phyloP scores from a whole-genome alignment of 768 basidiomycete species.

The Rhodosporidiobolus odoratus region DNA sequence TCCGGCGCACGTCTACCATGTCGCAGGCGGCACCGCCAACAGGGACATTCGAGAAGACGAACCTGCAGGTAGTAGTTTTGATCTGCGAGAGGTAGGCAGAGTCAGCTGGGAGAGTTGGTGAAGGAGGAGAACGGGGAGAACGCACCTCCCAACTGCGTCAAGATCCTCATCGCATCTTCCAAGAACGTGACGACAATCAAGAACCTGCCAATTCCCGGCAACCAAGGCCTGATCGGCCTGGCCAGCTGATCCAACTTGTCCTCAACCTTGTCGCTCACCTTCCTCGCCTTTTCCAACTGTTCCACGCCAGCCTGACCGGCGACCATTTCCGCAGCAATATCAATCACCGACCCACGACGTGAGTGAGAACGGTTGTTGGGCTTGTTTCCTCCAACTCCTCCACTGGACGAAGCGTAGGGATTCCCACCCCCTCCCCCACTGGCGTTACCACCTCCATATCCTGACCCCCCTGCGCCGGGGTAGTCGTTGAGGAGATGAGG shows the following conservation, averaged over 20 bases:
- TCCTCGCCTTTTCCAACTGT: conserved; percentile 42
- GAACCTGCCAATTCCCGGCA: conserved; percentile 92
- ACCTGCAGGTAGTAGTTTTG: conserved; percentile 99
- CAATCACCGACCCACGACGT: conserved; percentile 23
- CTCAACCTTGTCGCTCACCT: conserved; percentile 55
- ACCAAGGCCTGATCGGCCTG: conserved; percentile 85
- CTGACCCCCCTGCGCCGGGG: neutral
- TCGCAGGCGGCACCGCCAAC: no score
- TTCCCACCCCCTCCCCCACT: no score
- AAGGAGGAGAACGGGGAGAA: neutral
- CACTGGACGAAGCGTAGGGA: neutral
- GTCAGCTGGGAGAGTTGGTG: neutral
- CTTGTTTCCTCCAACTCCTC: neutral
- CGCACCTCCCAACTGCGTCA: conserved; percentile 51
- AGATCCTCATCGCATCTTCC: conserved; percentile 89
- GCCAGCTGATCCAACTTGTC: conserved; percentile 88
- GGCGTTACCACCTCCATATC: no score
- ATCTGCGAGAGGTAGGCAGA: conserved; percentile 51
- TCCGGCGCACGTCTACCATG: no score
- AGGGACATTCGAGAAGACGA: conserved; percentile 44
- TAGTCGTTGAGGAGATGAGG: conserved; percentile 15
- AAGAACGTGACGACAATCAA: conserved; percentile 96
- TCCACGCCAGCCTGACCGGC: conserved; percentile 28
- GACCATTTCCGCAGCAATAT: conserved; percentile 35
- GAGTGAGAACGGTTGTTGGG: conserved; percentile 15